These are phyloP conservation scores for Mortierella polycephala DNA, from an alignment of 371 early-diverging fungal species.

Conservation along the genomic window DNA sequence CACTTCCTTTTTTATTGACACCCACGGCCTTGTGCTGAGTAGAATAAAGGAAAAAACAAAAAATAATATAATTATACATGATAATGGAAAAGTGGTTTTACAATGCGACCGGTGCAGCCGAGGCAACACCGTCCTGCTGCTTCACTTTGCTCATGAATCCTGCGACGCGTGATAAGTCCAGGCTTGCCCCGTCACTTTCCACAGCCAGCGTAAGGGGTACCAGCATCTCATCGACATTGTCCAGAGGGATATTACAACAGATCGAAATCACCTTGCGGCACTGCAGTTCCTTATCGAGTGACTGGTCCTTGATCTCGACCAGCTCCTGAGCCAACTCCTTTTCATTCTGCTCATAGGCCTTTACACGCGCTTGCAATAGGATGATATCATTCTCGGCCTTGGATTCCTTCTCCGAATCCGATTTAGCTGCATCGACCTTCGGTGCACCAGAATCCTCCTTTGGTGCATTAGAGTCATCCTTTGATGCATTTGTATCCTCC, in stretches of 20 bases:
- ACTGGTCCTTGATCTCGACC: slow-evolving; percentile 46
- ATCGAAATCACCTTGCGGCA: slow-evolving; percentile 82
- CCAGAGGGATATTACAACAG: slow-evolving; percentile 75
- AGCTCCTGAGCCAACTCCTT: slow-evolving; percentile 58
- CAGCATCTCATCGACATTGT: slow-evolving; percentile 75
- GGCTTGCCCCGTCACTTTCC: slow-evolving; percentile 76
- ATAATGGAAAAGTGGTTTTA: background rate
- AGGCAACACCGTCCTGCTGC: slow-evolving; percentile 56
- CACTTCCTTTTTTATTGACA: no score
- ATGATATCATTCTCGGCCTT: slow-evolving; percentile 50
- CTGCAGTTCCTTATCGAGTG: slow-evolving; percentile 68
- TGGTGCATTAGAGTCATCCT: background rate
- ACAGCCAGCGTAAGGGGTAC: slow-evolving; percentile 75
- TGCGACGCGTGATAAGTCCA: slow-evolving; percentile 68
- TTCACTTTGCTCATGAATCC: slow-evolving; percentile 68
- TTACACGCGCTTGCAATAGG: slow-evolving; percentile 58
- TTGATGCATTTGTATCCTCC: background rate
- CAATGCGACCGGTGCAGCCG: background rate
- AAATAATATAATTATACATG: background rate
- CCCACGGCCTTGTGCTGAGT: no score
- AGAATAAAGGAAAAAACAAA: no score
- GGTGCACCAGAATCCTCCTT: background rate
- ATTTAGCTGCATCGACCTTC: background rate
- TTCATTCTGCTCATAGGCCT: slow-evolving; percentile 60
- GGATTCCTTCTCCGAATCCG: slow-evolving; percentile 12